Evolutionary conservation across 768 basidiomycete species (phyloP), one percentile per base, ranked within the genome.

Genomic region (Gyrodon lividus): DNA sequence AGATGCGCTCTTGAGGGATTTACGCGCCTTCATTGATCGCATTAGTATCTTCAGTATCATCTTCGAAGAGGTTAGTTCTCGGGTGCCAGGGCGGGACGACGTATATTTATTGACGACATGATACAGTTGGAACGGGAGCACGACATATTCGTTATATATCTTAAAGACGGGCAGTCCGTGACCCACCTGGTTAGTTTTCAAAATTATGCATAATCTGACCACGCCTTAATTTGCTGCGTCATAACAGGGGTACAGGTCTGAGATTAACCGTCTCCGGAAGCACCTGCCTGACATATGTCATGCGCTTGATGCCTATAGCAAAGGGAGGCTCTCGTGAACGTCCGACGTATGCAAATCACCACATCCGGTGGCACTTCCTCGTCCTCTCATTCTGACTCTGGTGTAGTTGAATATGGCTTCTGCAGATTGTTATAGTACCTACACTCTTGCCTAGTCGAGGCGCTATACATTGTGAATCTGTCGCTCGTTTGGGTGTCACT

Each of bases 141-240:
- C 40, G 60, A 59, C 20, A 38, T 57, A 12, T 42, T 59, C 10
- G 6, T 62, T 19, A 2, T 62, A n/a, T 56, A 56, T 40, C 34
- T 62, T 39, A 62, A 62, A 38, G 61, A 62, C 20, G 57, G 61
- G 12, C 58, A 51, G 40, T 59, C 61, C 13, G 22, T 43, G 13
- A 26, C 28, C 6, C 28, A 57, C 38, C 52, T 31, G 52, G 60
- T 56, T 13, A 10, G 52, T 43, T 5, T 13, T 31, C n/a, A 17
- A 31, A 14, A 31, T 14, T 26, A 6, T 26, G 14, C 5, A 7
- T 33, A 20, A 13, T 20, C 34, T 35, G 13, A n/a, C 9, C 2
- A n/a, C n/a, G 14, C 16, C 14, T 1, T 16, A 12, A 16, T 16
- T 22, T 16, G 13, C 20, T 16, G 8, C 16, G 6, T 43, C 4